These are phyloP conservation scores for Daldinia childiae DNA, from an alignment of 495 filamentous ascomycete genomes.

Conservation along the genomic window DNA sequence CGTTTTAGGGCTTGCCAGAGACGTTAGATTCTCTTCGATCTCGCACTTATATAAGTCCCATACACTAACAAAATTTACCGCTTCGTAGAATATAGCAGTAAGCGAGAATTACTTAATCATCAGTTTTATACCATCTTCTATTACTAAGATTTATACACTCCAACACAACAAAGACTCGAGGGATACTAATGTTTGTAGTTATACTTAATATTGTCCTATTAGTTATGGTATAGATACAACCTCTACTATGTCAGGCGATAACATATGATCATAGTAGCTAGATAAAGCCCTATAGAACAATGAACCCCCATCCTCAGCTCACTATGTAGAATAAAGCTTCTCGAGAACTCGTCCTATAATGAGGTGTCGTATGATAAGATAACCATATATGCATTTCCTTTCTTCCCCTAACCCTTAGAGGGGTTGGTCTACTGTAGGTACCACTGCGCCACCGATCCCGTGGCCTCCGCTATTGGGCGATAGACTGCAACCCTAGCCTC, in stretches of 20 bases:
- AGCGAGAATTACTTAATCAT: not conserved
- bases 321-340: not conserved
- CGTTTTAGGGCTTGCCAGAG: not conserved
- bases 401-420: slow-evolving; percentile 10
- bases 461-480: slow-evolving; percentile 27
- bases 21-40: not conserved
- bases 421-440: slow-evolving; percentile 13
- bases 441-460: slow-evolving; percentile 22
- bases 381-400: not conserved
- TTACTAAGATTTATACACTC: not conserved
- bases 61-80: not conserved
- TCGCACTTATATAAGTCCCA: not conserved
- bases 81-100: not conserved
- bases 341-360: slow-evolving; percentile 11
- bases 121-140: not conserved
- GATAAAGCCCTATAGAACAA: not conserved
- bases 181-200: not conserved
- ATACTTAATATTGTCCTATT: not conserved
- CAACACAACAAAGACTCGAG: too few species aligned
- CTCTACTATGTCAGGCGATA: not conserved
- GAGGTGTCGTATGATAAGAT: slow-evolving; percentile 15
- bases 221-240: not conserved
- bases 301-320: not conserved
- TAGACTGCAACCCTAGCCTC: slow-evolving; percentile 6
- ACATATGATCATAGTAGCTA: not conserved